Conservation (phyloP, 75 land plant species). For the Larix kaempferi region DNA sequence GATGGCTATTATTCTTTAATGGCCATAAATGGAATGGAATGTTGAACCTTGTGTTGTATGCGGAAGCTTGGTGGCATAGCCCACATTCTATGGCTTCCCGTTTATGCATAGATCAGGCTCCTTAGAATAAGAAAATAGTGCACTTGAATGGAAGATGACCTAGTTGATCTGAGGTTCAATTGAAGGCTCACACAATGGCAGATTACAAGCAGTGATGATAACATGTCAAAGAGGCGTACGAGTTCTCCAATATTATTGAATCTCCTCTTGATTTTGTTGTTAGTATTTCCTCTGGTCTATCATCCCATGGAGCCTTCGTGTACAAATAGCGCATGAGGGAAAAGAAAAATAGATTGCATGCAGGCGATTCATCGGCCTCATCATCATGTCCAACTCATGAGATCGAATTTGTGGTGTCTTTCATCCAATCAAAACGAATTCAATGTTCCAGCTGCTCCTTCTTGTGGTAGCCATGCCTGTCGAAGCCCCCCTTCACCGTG, state of each 20-base stretch:
- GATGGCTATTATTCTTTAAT: too few relatives aligned
- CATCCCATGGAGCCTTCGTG: not conserved
- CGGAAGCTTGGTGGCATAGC: too few relatives aligned
- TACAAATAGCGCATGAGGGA: not conserved
- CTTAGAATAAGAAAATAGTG: not conserved
- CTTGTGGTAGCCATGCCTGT: not conserved
- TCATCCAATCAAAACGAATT: not conserved
- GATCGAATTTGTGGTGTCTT: conserved; percentile 2
- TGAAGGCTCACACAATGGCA: not conserved
- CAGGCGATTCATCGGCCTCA: not conserved
- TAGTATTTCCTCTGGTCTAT: not conserved
- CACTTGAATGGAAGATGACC: conserved; percentile 1
- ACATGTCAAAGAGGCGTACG: not conserved
- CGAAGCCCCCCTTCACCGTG: not conserved
- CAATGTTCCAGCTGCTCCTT: not conserved
- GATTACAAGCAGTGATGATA: not conserved
- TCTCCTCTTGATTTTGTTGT: not conserved
- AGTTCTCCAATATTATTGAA: not conserved
- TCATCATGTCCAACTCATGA: not conserved
- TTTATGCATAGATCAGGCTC: too few relatives aligned
- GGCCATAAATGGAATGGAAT: too few relatives aligned
- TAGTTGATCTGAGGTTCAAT: not conserved
- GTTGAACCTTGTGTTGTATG: too few relatives aligned
- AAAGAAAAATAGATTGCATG: not conserved
- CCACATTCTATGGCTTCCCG: too few relatives aligned